phyloP scores from a whole-genome alignment of 2,329 filamentous ascomycete genomes.

The Calycina herbarum region DNA sequence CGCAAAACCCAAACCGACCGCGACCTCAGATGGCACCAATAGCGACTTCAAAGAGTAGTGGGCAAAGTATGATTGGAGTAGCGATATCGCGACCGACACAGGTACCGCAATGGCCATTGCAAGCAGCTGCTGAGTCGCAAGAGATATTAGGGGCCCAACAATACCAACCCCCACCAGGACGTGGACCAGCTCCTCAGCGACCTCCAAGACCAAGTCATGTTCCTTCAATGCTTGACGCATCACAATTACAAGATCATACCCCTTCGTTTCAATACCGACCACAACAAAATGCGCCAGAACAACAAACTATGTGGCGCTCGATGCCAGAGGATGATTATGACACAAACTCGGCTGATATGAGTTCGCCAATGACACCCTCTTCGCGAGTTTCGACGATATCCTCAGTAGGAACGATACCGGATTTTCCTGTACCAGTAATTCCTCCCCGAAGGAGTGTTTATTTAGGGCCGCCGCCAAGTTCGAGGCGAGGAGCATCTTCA shows the following conservation, averaged over 20 bases:
- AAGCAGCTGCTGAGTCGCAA: conserved; percentile 29
- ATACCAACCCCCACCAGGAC: conserved; percentile 53
- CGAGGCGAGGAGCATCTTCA: conserved; percentile 60
- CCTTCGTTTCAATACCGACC: conserved; percentile 52
- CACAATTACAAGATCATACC: conserved; percentile 55
- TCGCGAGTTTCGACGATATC: conserved; percentile 55
- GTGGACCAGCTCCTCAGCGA: conserved; percentile 54
- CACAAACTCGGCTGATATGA: conserved; percentile 39
- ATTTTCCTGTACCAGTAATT: conserved; percentile 41
- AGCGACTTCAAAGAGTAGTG: conserved; percentile 22
- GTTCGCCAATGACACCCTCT: conserved; percentile 48
- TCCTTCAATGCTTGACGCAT: conserved; percentile 58
- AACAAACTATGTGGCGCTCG: conserved; percentile 13
- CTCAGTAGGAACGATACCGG: conserved; percentile 58
- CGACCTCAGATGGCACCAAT: conserved; percentile 30
- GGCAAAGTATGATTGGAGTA: conserved; percentile 32
- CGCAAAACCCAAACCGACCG: conserved; percentile 24
- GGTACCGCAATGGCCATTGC: conserved; percentile 56
- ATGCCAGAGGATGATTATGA: conserved; percentile 24
- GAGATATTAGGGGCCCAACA: conserved; percentile 34
- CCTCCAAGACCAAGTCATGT: conserved; percentile 61
- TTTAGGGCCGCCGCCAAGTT: conserved; percentile 60
- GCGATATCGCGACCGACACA: conserved; percentile 52
- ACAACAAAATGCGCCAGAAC: conserved; percentile 38
- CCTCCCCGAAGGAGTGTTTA: conserved; percentile 48